Evolutionary conservation across 1,139 yeast genomes (phyloP).

Genomic region (Yamadazyma kanchanaburiensis): DNA sequence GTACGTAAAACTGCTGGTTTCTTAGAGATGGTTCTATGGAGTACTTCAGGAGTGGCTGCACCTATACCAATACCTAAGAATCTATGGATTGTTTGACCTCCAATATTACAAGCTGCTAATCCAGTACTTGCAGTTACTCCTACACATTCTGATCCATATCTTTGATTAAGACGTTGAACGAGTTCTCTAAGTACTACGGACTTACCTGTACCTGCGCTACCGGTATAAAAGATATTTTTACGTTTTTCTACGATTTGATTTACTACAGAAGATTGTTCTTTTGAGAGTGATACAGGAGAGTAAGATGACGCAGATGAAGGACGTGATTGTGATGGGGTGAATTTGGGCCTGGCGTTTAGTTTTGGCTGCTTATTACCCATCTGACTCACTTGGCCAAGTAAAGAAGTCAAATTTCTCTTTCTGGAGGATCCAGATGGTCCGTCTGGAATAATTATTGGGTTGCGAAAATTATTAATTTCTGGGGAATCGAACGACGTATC

Average conservation of each 20-base stretch:
- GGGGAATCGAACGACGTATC: slow-evolving; percentile 31
- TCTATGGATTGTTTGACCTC: slow-evolving; percentile 77
- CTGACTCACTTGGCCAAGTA: not conserved
- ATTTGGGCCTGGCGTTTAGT: not conserved
- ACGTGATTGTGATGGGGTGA: not conserved
- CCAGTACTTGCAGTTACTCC: slow-evolving; percentile 94
- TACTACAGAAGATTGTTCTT: slow-evolving; percentile 70
- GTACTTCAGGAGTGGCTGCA: slow-evolving; percentile 37
- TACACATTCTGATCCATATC: slow-evolving; percentile 44
- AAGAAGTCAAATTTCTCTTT: not conserved
- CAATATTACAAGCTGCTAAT: slow-evolving; percentile 83
- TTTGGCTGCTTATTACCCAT: slow-evolving; percentile 2
- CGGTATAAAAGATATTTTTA: slow-evolving; percentile 65
- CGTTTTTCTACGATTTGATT: slow-evolving; percentile 58
- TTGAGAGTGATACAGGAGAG: slow-evolving; percentile 20
- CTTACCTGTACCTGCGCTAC: slow-evolving; percentile 85
- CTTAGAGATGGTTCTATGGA: slow-evolving; percentile 45
- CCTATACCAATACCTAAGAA: slow-evolving; percentile 82
- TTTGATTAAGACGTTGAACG: slow-evolving; percentile 40
- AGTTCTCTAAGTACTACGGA: slow-evolving; percentile 67
- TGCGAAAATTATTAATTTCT: slow-evolving; percentile 25
- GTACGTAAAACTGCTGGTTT: slow-evolving; percentile 42
- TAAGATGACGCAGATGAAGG: not conserved
- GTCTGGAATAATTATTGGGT: slow-evolving; percentile 11
- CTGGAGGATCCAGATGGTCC: not conserved